Conservation (phyloP, 192 early-diverging fungal genomes). For the Phlyctochytrium bullatum region DNA sequence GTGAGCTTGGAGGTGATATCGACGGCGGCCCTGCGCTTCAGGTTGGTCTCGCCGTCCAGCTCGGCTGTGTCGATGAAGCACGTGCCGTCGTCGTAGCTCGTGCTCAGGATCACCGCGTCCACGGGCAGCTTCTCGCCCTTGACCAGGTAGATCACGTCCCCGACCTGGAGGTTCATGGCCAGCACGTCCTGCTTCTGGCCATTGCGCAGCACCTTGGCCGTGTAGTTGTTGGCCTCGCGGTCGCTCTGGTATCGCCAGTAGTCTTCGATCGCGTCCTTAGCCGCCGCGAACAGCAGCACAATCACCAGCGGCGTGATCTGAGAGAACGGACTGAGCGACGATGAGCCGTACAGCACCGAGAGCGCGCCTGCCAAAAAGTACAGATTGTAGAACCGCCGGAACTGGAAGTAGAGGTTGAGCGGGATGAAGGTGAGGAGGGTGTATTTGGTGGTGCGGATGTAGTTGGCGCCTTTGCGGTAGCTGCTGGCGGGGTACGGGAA, state of each 20-base stretch:
- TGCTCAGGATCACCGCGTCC: slow-evolving; percentile 46
- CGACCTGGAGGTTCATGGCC: slow-evolving; percentile 35
- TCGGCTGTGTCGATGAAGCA: slow-evolving; percentile 60
- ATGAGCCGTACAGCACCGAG: slow-evolving; percentile 34
- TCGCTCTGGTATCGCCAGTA: slow-evolving; percentile 45
- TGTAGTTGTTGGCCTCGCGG: slow-evolving; percentile 33
- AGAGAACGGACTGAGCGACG: slow-evolving; percentile 36
- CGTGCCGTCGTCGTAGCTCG: slow-evolving; percentile 50
- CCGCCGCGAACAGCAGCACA: slow-evolving; percentile 47
- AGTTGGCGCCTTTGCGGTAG: slow-evolving; percentile 50
- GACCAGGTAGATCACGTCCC: slow-evolving; percentile 47
- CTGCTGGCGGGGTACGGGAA: slow-evolving; percentile 17
- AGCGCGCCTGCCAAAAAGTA: slow-evolving; percentile 59
- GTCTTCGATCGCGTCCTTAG: slow-evolving; percentile 58
- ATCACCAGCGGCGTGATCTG: slow-evolving; percentile 48
- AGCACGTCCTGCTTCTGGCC: slow-evolving; percentile 26
- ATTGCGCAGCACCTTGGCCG: slow-evolving; percentile 26
- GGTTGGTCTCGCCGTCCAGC: slow-evolving; percentile 60
- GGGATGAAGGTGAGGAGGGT: slow-evolving; percentile 87
- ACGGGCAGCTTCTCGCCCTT: slow-evolving; percentile 55
- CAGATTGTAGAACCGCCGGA: slow-evolving; percentile 58
- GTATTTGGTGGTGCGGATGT: slow-evolving; percentile 93
- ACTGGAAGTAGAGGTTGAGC: slow-evolving; percentile 77
- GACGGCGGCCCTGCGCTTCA: slow-evolving; percentile 49
- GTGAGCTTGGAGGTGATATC: slow-evolving; percentile 18